Evolutionary conservation across 2,329 filamentous ascomycete genomes (phyloP).

Genomic region (Pseudopithomyces maydicus): DNA sequence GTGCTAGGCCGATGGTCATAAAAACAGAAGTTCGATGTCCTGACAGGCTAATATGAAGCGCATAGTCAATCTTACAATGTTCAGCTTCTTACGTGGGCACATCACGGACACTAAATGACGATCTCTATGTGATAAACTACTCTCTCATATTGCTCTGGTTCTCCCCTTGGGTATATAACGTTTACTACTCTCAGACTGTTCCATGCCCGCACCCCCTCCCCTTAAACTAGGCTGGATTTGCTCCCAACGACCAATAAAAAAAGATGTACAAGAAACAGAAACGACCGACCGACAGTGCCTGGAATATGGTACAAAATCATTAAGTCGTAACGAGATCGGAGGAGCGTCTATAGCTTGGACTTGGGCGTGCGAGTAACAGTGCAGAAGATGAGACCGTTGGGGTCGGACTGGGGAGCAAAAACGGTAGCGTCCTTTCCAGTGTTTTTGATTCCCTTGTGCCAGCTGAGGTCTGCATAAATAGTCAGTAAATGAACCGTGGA

Average conservation of each 20-base stretch:
- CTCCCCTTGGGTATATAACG: slow-evolving; percentile 4
- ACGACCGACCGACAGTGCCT: slow-evolving; percentile 3
- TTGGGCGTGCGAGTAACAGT: slow-evolving; percentile 70
- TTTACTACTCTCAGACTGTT: slow-evolving; percentile 6
- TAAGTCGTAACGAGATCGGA: slow-evolving; percentile 10
- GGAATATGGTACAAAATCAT: slow-evolving; percentile 18
- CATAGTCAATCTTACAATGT: too few species aligned
- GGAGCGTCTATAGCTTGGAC: slow-evolving; percentile 47
- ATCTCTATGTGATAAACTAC: slow-evolving; percentile 3
- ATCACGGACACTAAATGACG: not conserved
- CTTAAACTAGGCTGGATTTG: not conserved
- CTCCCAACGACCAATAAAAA: not conserved
- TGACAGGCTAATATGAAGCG: too few species aligned
- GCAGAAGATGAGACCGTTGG: slow-evolving; percentile 95
- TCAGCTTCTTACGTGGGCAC: too few species aligned
- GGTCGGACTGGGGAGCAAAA: slow-evolving; percentile 88
- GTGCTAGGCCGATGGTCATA: too few species aligned
- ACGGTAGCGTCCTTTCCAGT: slow-evolving; percentile 95
- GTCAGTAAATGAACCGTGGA: slow-evolving; percentile 11
- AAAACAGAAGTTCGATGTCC: too few species aligned
- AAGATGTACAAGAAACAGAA: slow-evolving; percentile 12
- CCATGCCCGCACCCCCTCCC: not conserved
- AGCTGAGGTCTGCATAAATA: slow-evolving; percentile 74
- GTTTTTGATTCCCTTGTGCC: slow-evolving; percentile 95
- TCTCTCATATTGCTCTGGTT: slow-evolving; percentile 6